Evolutionary conservation across 805 yeast genomes (phyloP).

Genomic region (Sungouiozyma intestinalis): DNA sequence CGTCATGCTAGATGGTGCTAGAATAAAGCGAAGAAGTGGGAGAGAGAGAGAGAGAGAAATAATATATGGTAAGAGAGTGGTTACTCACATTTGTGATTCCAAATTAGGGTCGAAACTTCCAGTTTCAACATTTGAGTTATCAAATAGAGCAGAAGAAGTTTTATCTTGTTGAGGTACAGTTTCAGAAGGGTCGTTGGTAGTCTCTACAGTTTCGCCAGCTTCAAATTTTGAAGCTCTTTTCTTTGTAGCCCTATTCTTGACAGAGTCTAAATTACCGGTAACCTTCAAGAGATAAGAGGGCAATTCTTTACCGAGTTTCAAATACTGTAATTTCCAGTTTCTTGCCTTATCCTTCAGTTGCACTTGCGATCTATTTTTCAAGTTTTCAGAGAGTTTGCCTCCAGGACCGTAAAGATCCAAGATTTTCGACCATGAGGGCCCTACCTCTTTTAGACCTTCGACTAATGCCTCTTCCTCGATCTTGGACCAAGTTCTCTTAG

Average conservation of each 20-base stretch:
- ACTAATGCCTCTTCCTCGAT: constrained; percentile 81
- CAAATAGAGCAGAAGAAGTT: constrained; percentile 10
- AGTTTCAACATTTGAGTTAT: constrained; percentile 8
- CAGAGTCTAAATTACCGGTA: constrained; percentile 65
- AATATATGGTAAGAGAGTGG: neutral
- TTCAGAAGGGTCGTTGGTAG: neutral
- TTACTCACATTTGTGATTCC: constrained; percentile 11
- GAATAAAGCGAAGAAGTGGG: too few relatives aligned
- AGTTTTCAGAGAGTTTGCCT: constrained; percentile 70
- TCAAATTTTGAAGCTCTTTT: constrained; percentile 11
- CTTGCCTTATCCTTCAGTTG: constrained; percentile 95
- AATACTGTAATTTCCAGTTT: constrained; percentile 82
- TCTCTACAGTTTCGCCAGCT: neutral
- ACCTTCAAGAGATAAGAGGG: constrained; percentile 76
- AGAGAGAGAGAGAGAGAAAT: neutral
- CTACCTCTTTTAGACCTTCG: constrained; percentile 67
- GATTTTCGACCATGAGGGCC: constrained; percentile 92
- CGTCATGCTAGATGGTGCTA: too few relatives aligned
- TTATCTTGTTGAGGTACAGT: constrained; percentile 5
- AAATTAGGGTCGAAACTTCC: constrained; percentile 18
- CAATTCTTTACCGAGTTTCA: constrained; percentile 63
- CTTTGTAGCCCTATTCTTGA: constrained; percentile 36
- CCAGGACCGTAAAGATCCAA: constrained; percentile 90
- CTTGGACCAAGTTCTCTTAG: constrained; percentile 53
- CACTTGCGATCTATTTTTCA: constrained; percentile 81